Base-by-base conservation (phyloP, 345 rosid genomes). In the Brassica cretica region DNA sequence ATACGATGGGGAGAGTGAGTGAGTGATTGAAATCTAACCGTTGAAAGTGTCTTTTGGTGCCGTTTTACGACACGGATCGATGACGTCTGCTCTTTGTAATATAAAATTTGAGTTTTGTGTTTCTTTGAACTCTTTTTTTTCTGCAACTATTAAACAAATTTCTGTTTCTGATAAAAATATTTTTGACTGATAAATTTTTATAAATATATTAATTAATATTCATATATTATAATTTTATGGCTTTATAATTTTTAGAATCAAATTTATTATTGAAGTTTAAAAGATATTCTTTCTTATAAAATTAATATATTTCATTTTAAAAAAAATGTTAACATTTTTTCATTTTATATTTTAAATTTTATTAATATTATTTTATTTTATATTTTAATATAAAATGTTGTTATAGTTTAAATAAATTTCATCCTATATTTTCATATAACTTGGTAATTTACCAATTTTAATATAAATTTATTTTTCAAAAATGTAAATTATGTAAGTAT, bases 21-120 rank as follows among this genome's bases (percentile, higher is more conserved):
- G 61, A 41, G 65, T 59, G 11, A 44, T 10, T 68, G 7, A 74
- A 79, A 79, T 79, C 82, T 74, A 69, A 74, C 82, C 78, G 82
- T 79, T 79, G 62, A 74, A 62, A 11, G 64, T 79, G 78, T 63
- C 62, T 62, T 74, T 27, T 62, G 53, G n/a, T 79, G 59, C 18
- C 6, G 29, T 39, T 70, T 70, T 64, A 63, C 33, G 30, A 70
- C 79, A 69, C 71, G 79, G 82, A 80, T 80, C 79, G 82, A 69
- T 80, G 79, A 74, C 79, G 32, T 80, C 76, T 76, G 37, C 49
- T 72, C 1, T 64, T 8, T 49, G 4, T 51, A 0, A 15, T 68
- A 51, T 68, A 15, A 74, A 68, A 67, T 0, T 78, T 61, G 15
- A 60, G 74, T 74, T 79, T 78, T 79, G 82, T 79, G 82, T 74